Conservation (phyloP, 345 rosid genomes). For the Bretschneidera sinensis region DNA sequence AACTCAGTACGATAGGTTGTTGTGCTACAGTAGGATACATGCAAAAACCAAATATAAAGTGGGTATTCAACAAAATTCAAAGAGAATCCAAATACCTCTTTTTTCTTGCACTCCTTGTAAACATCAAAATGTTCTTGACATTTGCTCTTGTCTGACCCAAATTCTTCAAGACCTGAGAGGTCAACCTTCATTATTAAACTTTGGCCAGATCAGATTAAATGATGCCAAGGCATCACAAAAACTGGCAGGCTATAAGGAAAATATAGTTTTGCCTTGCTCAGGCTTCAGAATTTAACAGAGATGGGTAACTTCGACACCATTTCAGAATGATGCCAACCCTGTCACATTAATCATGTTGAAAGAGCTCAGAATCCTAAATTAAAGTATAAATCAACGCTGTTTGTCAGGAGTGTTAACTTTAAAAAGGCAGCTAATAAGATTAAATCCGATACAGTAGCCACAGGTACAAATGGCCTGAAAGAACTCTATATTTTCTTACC, state of each 20-base stretch:
- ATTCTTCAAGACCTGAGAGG: constrained; percentile 79
- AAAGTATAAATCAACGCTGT: too few species aligned
- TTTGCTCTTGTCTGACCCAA: constrained; percentile 76
- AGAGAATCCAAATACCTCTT: constrained; percentile 45
- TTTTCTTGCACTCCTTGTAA: constrained; percentile 97
- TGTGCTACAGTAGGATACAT: neutral
- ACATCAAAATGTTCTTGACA: constrained; percentile 90
- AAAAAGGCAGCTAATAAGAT: too few species aligned
- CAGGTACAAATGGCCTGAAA: neutral
- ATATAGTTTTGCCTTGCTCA: neutral
- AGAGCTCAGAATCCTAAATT: too few species aligned
- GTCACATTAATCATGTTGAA: too few species aligned
- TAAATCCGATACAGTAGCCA: neutral
- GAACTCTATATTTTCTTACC: neutral
- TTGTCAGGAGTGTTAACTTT: too few species aligned
- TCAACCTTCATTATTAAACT: neutral
- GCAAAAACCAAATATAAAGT: neutral
- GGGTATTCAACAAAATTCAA: neutral
- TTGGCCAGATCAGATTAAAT: neutral
- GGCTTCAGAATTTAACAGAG: neutral
- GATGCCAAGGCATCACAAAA: neutral
- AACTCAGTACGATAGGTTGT: neutral
- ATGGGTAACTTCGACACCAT: too few species aligned
- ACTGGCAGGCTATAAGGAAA: neutral
- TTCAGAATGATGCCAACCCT: too few species aligned